Evolutionary conservation across 345 rosid genomes (phyloP).

Genomic region (Salix dunnii): DNA sequence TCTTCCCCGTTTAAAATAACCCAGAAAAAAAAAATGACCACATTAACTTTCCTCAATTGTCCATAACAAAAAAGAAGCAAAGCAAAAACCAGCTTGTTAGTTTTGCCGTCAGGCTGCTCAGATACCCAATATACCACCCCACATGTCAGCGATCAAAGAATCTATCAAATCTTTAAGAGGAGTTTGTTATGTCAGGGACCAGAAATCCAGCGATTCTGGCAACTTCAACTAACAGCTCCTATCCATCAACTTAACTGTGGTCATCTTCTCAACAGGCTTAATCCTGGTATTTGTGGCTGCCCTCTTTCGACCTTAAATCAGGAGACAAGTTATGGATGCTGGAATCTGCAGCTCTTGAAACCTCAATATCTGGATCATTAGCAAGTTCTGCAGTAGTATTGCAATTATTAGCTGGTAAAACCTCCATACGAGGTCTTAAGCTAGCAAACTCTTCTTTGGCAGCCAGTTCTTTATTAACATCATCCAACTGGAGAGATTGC

Average conservation of each 20-base stretch:
- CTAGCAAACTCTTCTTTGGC: neutral
- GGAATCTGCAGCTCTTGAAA: neutral
- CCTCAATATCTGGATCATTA: neutral
- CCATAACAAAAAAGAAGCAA: neutral
- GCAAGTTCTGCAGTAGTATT: neutral
- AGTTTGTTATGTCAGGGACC: neutral
- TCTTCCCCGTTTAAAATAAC: neutral
- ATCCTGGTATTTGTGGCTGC: neutral
- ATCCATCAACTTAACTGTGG: constrained; percentile 1
- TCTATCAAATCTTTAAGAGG: neutral
- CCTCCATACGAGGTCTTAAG: neutral
- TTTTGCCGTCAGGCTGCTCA: neutral
- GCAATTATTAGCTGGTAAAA: neutral
- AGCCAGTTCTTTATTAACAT: constrained; percentile 10
- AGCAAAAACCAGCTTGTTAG: constrained; percentile 16
- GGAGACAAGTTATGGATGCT: neutral
- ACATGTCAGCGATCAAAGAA: constrained; percentile 5
- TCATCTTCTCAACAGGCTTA: neutral
- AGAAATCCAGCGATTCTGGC: neutral
- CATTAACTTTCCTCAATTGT: neutral
- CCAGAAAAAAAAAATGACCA: neutral
- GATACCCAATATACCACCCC: constrained; percentile 4
- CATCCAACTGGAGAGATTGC: constrained; percentile 20
- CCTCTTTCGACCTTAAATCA: constrained; percentile 3
- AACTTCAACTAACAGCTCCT: neutral